Evolutionary conservation across 176 grass and related monocot species (phyloP), one percentile per base, ranked within the genome.

Genomic region (Dendrocalamus sinicus): DNA sequence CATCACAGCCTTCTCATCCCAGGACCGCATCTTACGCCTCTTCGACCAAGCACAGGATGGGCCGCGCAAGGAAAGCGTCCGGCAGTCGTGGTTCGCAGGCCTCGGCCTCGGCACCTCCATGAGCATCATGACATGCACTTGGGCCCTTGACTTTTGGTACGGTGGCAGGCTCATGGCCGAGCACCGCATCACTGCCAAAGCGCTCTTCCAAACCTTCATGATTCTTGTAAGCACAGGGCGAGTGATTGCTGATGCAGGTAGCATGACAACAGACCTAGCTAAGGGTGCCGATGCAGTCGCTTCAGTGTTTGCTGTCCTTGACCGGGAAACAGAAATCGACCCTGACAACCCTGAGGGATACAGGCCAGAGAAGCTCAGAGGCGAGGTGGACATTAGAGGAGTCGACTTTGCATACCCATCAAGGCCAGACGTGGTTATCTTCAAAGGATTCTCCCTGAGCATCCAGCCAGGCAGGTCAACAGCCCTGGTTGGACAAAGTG

Each of bases 81-180:
- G 91, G 2, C 96, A 96, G 47, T 91, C 93, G 20, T 99, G 96
- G 96, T 92, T 89, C 69, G 96, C 96, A 17, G 96, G 96, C 39
- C 68, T 95, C 13, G 93, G 93, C 72, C 93, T 99, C 4, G 88
- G 91, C 48, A 91, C 84, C 65, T 99, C 96, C 52, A 95, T 94
- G 88, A 96, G 93, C 79, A 84, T 99, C 44, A 94, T 92, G 90
- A 92, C 85, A 58, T 84, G 75, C 83, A 94, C 96, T 63, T 99
- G 93, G 93, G 90, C 96, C 61, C 93, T 99, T 12, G 96, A 99
- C 69, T 99, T 99, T 72, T 99, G 96, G 96, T 99, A 92, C 71
- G 96, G 96, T 41, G 96, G 92, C 46, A 86, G 43, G 86, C 96
- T 99, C 60, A 83, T 99, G 28, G 71, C 83, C 66, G 70, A 91